phyloP scores from a whole-genome alignment of 345 rosid species.

The Ceriops decandra region DNA sequence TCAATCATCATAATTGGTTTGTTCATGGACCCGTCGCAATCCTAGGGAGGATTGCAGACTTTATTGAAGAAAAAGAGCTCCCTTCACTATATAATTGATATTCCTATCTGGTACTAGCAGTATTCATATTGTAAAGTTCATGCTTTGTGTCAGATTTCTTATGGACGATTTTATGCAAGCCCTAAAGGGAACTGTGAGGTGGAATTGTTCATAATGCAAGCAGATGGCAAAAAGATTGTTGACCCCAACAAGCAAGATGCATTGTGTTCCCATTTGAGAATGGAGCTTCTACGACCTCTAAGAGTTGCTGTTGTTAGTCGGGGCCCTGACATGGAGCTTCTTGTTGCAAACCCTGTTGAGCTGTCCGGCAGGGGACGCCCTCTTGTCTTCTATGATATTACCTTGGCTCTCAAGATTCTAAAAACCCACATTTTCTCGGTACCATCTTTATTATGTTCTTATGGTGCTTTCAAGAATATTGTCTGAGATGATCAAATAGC shows the following conservation, averaged over 20 bases:
- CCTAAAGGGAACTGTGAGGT: conserved; percentile 44
- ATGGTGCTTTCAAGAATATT: not conserved
- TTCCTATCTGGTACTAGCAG: not conserved
- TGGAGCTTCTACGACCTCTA: conserved; percentile 58
- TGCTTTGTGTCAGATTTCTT: conserved; percentile 40
- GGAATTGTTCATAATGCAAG: conserved; percentile 59
- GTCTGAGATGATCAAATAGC: not conserved
- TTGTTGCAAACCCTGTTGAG: conserved; percentile 77
- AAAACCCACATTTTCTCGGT: conserved; percentile 53
- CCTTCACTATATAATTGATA: not conserved
- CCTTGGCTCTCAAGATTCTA: conserved; percentile 52
- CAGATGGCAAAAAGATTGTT: conserved; percentile 58
- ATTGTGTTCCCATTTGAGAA: conserved; percentile 53
- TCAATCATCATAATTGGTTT: not conserved
- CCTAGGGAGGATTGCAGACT: not conserved
- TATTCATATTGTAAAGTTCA: not conserved
- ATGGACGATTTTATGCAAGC: conserved; percentile 56
- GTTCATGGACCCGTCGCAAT: not conserved
- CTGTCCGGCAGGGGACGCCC: conserved; percentile 68
- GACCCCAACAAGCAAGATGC: conserved; percentile 55
- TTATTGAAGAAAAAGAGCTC: not conserved
- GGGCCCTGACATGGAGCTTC: conserved; percentile 65
- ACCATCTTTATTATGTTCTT: conserved; percentile 3
- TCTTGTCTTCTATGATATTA: conserved; percentile 60
- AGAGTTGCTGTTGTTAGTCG: conserved; percentile 55